Base-by-base conservation (phyloP, 768 basidiomycete species). In the Boletellus ananas region DNA sequence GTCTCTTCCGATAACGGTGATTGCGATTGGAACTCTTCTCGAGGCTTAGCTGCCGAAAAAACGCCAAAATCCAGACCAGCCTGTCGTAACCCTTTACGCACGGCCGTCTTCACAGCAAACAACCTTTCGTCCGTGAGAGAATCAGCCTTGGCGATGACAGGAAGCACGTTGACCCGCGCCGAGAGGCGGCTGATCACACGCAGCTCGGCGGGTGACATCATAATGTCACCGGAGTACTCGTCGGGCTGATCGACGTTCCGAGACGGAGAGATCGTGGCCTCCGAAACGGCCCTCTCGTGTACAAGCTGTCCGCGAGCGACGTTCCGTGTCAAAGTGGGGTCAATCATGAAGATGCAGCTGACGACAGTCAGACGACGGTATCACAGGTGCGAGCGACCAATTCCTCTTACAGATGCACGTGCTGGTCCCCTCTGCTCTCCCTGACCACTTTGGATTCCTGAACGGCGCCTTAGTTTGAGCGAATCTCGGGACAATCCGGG, bases 401-500 rank as follows among this genome's bases (percentile, higher is more conserved):
- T 17, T 25, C 29, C 20, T 69, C 88, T 69, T 66, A 91, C 89
- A 92, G 70, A 70, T 94, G 90, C 58, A 94, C 84, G 58, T 93
- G 91, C 58, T 90, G 87, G 70, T 94, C 90, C 43, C 88, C 90
- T 71, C 86, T 90, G 70, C 80, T 89, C 65, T 90, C 81, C 56
- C 90, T 81, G 45, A 92, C 73, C 36, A 94, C 90, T 75, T 93
- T 94, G 48, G 87, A 87, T 74, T 93, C 90, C 90, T 91, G 47
- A 40, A 43, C 42, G 43, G 45, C 27, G 27, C 8, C 20, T 56
- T 35, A 50, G 36, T n/a, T 11, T 13, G 42, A 34, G 13, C 36
- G 12, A 31, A 33, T 35, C 31, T 17, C 34, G 48, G 43, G 39
- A 36, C 17, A 16, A 27, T 16, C 25, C 5, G 38, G 36, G 29